Percentiles rank a stretch among this genome's conserved stretches.
These are phyloP conservation scores for Aegilops speltoides DNA, from an alignment of 176 grass and related monocot species.

Conservation along the genomic window DNA sequence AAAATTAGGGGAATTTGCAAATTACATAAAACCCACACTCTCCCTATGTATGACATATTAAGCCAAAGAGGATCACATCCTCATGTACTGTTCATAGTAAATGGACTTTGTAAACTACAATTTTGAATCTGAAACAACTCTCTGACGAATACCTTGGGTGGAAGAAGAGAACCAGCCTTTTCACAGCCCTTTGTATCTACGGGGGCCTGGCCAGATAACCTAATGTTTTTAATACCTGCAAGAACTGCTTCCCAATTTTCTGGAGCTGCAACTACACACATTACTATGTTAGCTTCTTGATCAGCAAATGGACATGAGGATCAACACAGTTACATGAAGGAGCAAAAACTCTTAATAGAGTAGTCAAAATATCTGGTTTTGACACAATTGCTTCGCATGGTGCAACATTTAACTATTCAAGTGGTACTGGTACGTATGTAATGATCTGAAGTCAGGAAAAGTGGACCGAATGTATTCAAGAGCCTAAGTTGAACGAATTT, in stretches of 20 bases:
- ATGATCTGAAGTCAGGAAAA: neutral
- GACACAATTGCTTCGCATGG: neutral
- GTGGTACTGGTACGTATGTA: neutral
- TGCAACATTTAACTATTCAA: neutral
- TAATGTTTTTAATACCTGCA: constrained; percentile 87
- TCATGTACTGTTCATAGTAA: neutral
- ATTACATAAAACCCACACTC: neutral
- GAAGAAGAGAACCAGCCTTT: constrained; percentile 81
- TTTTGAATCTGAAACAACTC: neutral
- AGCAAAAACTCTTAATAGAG: neutral
- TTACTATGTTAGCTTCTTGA: constrained; percentile 20
- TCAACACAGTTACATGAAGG: constrained; percentile 2
- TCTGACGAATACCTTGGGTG: constrained; percentile 63
- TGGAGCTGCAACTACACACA: constrained; percentile 49
- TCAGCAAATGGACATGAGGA: neutral
- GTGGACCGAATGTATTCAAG: neutral
- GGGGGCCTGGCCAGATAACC: constrained; percentile 72
- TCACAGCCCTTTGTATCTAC: constrained; percentile 93
- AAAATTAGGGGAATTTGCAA: neutral
- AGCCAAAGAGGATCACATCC: neutral
- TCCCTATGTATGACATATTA: neutral
- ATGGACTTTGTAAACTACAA: neutral
- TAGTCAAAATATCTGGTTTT: neutral
- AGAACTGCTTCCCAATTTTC: constrained; percentile 79
- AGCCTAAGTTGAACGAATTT: neutral